Percentiles rank a stretch among this genome's conserved stretches.
Evolutionary conservation across 176 grass and related monocot genomes (phyloP).

Genomic region (Alloteropsis semialata): DNA sequence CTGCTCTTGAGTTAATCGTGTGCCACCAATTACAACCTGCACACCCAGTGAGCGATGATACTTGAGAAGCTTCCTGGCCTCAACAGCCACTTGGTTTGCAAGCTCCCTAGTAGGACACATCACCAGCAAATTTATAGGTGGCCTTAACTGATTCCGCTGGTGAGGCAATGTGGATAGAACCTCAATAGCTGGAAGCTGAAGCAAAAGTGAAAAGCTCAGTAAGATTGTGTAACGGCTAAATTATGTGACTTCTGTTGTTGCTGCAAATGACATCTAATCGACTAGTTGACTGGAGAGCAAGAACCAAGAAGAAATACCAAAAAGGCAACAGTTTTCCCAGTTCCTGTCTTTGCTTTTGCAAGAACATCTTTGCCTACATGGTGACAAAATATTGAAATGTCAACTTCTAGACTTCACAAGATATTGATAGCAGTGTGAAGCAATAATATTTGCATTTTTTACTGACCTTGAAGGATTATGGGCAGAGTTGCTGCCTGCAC

Average conservation of each 20-base stretch:
- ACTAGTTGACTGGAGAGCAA: conserved; percentile 15
- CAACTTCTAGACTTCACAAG: background rate
- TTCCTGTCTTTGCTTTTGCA: conserved; percentile 99
- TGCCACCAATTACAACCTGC: conserved; percentile 95
- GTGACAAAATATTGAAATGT: conserved; percentile 24
- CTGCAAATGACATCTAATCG: conserved; percentile 1
- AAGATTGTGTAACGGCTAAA: conserved; percentile 6
- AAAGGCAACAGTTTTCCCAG: conserved; percentile 98
- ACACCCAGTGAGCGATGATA: conserved; percentile 74
- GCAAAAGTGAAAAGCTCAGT: conserved; percentile 26
- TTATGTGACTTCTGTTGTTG: background rate
- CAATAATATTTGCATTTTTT: conserved; percentile 3
- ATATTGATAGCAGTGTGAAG: background rate
- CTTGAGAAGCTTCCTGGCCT: conserved; percentile 92
- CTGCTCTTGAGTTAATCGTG: conserved; percentile 73
- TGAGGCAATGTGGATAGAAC: conserved; percentile 63
- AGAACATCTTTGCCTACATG: conserved; percentile 88
- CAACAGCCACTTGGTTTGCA: conserved; percentile 79
- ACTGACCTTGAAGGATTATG: conserved; percentile 70
- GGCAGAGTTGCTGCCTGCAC: conserved; percentile 79
- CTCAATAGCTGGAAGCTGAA: conserved; percentile 96
- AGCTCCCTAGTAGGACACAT: conserved; percentile 93
- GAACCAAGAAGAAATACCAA: conserved; percentile 55
- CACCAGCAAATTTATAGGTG: conserved; percentile 89
- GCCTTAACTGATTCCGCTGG: conserved; percentile 32